phyloP scores from a whole-genome alignment of 1,139 yeast species.

The Candida sp. region DNA sequence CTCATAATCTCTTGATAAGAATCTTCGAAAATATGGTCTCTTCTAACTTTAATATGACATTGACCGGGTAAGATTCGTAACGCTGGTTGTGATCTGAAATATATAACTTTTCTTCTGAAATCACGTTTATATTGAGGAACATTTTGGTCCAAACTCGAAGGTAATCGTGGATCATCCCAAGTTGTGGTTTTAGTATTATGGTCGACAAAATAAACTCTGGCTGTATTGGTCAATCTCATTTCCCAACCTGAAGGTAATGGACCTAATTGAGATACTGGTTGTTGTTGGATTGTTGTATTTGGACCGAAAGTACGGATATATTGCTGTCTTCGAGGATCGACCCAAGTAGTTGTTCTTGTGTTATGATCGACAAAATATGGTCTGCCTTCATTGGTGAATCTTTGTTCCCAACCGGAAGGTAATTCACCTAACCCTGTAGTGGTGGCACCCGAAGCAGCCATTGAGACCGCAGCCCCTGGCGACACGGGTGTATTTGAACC shows the following conservation, averaged over 20 bases:
- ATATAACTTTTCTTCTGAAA: slow-evolving; percentile 93
- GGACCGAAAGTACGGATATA: slow-evolving; percentile 94
- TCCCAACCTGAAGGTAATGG: slow-evolving; percentile 99
- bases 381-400: slow-evolving; percentile 97
- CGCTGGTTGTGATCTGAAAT: slow-evolving; percentile 98
- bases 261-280: slow-evolving; percentile 97
- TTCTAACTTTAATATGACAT: slow-evolving; percentile 95
- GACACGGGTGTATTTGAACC: slow-evolving; percentile 50
- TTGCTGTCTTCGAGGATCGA: slow-evolving; percentile 98
- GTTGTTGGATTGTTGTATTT: slow-evolving; percentile 89
- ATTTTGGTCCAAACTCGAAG: slow-evolving; percentile 94
- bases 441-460: slow-evolving; percentile 89
- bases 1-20: slow-evolving; percentile 98
- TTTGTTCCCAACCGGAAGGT: slow-evolving; percentile 99
- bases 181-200: slow-evolving; percentile 99
- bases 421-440: slow-evolving; percentile 95
- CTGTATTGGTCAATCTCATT: slow-evolving; percentile 98
- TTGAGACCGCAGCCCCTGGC: slow-evolving; percentile 71
- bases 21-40: slow-evolving; percentile 96
- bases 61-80: slow-evolving; percentile 96
- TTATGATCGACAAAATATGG: slow-evolving; percentile 98
- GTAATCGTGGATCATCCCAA: slow-evolving; percentile 99
- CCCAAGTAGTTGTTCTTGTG: slow-evolving; percentile 99
- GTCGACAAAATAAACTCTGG: slow-evolving; percentile 97
- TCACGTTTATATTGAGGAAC: slow-evolving; percentile 99